Percentiles rank a stretch among this genome's conserved stretches.
Evolutionary conservation across 2,329 filamentous ascomycete species (phyloP).

Genomic region (Shiraia bambusicola): DNA sequence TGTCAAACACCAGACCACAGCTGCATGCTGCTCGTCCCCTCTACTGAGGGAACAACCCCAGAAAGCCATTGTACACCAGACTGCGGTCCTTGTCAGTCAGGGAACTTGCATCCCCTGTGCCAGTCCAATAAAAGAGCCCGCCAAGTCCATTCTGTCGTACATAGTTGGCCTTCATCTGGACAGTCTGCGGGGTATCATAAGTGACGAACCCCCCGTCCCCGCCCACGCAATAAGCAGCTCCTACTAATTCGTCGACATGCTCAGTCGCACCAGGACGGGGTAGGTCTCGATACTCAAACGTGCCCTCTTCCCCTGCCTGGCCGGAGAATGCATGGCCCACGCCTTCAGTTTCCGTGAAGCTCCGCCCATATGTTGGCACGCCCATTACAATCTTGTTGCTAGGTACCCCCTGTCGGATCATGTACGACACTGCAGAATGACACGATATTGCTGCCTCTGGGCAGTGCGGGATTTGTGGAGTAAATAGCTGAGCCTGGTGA

Average conservation of each 20-base stretch:
- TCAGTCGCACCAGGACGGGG: slow-evolving; percentile 65
- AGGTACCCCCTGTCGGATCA: slow-evolving; percentile 66
- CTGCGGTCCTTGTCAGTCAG: slow-evolving; percentile 53
- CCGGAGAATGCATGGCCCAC: slow-evolving; percentile 62
- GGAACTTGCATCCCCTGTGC: slow-evolving; percentile 64
- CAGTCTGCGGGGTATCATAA: slow-evolving; percentile 77
- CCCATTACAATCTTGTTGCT: slow-evolving; percentile 73
- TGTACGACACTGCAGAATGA: slow-evolving; percentile 66
- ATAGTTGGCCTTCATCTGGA: slow-evolving; percentile 72
- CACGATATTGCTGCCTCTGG: slow-evolving; percentile 61
- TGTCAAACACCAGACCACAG: slow-evolving; percentile 5
- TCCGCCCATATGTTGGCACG: slow-evolving; percentile 73
- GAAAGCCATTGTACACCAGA: slow-evolving; percentile 61
- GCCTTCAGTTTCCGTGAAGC: slow-evolving; percentile 66
- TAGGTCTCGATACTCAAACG: slow-evolving; percentile 72
- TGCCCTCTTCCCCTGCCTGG: slow-evolving; percentile 62
- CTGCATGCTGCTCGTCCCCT: background rate
- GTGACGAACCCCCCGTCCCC: slow-evolving; percentile 75
- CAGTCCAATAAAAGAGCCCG: slow-evolving; percentile 80
- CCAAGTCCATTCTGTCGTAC: slow-evolving; percentile 71
- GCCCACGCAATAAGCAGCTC: slow-evolving; percentile 71
- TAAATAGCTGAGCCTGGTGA: slow-evolving; percentile 75
- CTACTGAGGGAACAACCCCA: slow-evolving; percentile 49
- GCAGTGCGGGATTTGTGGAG: slow-evolving; percentile 55
- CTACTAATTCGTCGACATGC: slow-evolving; percentile 64